Evolutionary conservation across 108 stramenopile species (phyloP), one percentile per base, ranked within the genome.

Genomic region (Skeletonema menzelii): DNA sequence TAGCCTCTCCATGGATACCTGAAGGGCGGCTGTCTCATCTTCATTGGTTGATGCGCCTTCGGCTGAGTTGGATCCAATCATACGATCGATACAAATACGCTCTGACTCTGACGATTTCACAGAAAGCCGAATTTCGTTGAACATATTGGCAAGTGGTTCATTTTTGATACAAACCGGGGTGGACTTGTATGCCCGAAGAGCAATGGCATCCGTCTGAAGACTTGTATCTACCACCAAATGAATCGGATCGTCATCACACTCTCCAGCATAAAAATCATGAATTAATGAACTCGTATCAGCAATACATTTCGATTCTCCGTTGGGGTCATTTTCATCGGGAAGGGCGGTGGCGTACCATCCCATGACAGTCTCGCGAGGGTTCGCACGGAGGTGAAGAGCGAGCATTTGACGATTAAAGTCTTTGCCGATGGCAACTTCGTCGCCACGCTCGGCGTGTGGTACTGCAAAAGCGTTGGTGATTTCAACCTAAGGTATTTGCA

Each of bases 381-480:
- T 97, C 20, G 87, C 86, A 53, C 84, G 83, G 27, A 83, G 60
- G 67, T 91, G 89, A 67, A 95, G 82, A 14, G 82, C 87, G 46
- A 91, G 73, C 94, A 95, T 93, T 67, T 88, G 85, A 56, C 91
- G 92, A 82, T 97, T 95, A 72, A 93, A 97, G 73, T 97, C 97
- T 80, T 97, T 96, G 53, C 97, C 97, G 69, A 99, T 95, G 67
- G 97, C 97, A 59, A 97, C 98, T 77, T 95, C 93, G 26, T 94
- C 90, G 5, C 90, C 93, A 28, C 88, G 86, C 73, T 94, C 93
- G 55, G 91, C 91, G 73, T 97, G 96, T 17, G 97, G 98, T 20
- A 99, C 97, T 22, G 96, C 95, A 85, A 98, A 99, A 67, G 87
- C 87, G 80, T 98, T 97, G 55, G 94, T 96, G 22, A 99, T 84